phyloP scores from a whole-genome alignment of 495 filamentous ascomycete genomes.

The Parathielavia appendiculata region DNA sequence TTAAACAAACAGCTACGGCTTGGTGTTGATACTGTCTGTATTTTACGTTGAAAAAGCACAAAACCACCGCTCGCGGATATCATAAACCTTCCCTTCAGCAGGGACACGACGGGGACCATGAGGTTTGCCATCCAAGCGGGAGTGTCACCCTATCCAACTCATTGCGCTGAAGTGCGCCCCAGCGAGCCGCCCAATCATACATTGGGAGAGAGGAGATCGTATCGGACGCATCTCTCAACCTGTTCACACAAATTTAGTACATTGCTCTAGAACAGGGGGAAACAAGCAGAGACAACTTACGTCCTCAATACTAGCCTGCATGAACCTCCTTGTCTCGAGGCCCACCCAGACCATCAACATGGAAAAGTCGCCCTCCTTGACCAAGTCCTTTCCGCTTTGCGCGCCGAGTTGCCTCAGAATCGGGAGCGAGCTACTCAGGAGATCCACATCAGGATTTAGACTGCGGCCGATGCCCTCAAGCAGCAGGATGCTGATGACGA shows the following conservation, averaged over 20 bases:
- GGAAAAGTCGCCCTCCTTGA: slow-evolving; percentile 73
- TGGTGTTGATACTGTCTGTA: neutral
- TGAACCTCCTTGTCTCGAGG: slow-evolving; percentile 77
- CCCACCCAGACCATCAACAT: slow-evolving; percentile 94
- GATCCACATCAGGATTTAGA: slow-evolving; percentile 79
- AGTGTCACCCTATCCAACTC: neutral
- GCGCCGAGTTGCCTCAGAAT: slow-evolving; percentile 86
- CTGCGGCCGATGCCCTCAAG: slow-evolving; percentile 90
- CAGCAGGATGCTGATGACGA: slow-evolving; percentile 89
- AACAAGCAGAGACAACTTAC: slow-evolving; percentile 45
- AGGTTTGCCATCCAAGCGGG: neutral
- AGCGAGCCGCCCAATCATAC: slow-evolving; percentile 42
- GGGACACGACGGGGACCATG: neutral
- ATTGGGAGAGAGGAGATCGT: slow-evolving; percentile 77
- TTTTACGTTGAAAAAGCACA: neutral
- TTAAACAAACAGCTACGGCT: neutral
- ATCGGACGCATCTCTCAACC: slow-evolving; percentile 76
- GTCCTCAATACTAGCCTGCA: slow-evolving; percentile 83
- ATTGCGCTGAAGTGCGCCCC: neutral
- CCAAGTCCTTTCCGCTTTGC: slow-evolving; percentile 62
- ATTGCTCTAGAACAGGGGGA: neutral
- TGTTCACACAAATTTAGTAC: slow-evolving; percentile 29
- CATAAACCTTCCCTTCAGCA: neutral
- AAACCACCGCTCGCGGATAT: neutral
- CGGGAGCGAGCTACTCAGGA: slow-evolving; percentile 80